Base-by-base conservation (phyloP, 257 asterid genomes). In the Fraxinus excelsior region DNA sequence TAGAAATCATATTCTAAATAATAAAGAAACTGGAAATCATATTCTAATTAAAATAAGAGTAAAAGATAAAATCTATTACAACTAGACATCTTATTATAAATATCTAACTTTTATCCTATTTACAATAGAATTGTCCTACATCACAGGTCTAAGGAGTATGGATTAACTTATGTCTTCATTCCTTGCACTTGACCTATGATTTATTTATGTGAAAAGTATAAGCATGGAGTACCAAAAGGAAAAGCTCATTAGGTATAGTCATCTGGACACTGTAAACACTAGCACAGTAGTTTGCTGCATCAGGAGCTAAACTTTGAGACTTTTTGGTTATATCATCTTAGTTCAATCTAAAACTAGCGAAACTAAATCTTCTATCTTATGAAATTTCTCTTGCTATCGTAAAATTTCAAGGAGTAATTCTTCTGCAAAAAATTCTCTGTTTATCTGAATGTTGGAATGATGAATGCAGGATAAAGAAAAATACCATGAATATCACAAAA, bases 191-290 rank as follows among this genome's bases (percentile, higher is more conserved):
- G 58, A 60, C 58, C 29, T 26, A 7, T 71, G 76, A 65, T 32
- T 71, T 66, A 71, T 38, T 70, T 18, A 21, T 67, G 68, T 70
- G 34, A 44, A 19, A 18, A 73, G 62, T 7, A 46, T 46, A 46
- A 46, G 46, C 21, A 64, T 73, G 32, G 64, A 31, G 38, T 56
- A 10, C 16, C 51, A 29, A 8, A 9, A 7, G 42, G 46, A 2
- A 44, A 79, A 66, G 58, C 18, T 64, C 25, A 23, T 40, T 51
- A 44, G 46, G 67, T 70, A 42, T 23, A 64, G 19, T 31, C 79
- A 19, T 58, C 56, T 32, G 28, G 38, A 79, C 71, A 51, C 49
- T 46, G 44, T 5, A 19, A 34, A 56, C 35, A 58, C 72, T 8
- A 23, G 12, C 68, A 31, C 73, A 13, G 21, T 31, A 21, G 37